These are phyloP conservation scores for Hordeum pubiflorum DNA, from an alignment of 202 grass and related monocot genomes.

Conservation along the genomic window DNA sequence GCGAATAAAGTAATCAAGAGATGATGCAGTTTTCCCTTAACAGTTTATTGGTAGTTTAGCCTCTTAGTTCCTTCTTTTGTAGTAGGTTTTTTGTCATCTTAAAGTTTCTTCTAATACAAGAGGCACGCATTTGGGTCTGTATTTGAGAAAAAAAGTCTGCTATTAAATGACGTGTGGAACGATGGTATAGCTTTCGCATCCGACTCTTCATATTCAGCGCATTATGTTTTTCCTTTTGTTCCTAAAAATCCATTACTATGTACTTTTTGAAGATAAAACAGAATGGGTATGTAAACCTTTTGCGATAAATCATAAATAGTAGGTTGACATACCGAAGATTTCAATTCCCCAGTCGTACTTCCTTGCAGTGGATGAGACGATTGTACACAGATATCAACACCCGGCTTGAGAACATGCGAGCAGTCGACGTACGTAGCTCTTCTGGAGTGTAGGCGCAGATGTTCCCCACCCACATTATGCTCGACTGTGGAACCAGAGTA, in stretches of 20 bases:
- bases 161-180: neutral
- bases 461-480: conserved; percentile 37
- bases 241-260: neutral
- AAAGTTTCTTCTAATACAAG: neutral
- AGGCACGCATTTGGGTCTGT: neutral
- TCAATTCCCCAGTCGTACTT: conserved; percentile 23
- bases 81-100: no score
- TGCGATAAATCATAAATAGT: neutral
- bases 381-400: conserved; percentile 54
- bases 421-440: conserved; percentile 60
- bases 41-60: no score
- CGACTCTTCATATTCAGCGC: neutral
- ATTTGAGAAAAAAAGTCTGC: neutral
- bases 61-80: no score
- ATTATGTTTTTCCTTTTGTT: neutral
- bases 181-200: neutral
- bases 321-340: conserved; percentile 38
- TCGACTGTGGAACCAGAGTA: conserved; percentile 18
- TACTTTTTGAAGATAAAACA: neutral
- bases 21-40: neutral
- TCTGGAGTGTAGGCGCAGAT: conserved; percentile 57
- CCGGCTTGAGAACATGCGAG: conserved; percentile 50
- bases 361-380: conserved; percentile 23
- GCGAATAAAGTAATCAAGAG: neutral
- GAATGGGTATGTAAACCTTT: neutral